Conservation (phyloP, 192 early-diverging fungal species). For the Linnemannia exigua region DNA sequence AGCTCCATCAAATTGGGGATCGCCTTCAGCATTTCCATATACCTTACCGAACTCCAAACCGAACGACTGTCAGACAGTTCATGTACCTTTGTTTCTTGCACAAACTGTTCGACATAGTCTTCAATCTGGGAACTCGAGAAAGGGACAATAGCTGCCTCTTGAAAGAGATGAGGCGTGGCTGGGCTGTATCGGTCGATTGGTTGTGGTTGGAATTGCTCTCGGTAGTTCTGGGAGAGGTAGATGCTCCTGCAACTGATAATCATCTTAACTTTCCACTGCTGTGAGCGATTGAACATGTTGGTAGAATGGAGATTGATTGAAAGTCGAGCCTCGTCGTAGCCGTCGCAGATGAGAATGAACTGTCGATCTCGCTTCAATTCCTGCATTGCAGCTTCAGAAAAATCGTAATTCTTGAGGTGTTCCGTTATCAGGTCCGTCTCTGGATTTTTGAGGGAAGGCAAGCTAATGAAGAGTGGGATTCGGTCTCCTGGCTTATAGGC, state of each 20-base stretch:
- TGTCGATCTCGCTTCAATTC: conserved; percentile 15
- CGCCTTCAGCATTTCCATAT: neutral
- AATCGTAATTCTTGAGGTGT: neutral
- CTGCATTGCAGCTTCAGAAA: neutral
- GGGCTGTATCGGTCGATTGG: neutral
- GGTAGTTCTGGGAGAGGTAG: neutral
- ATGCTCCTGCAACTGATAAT: conserved; percentile 16
- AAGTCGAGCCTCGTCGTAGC: conserved; percentile 22
- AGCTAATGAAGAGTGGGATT: conserved; percentile 27
- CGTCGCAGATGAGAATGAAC: conserved; percentile 37
- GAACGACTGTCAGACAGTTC: neutral
- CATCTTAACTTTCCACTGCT: conserved; percentile 18
- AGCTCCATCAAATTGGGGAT: conserved; percentile 5
- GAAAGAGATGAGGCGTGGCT: neutral
- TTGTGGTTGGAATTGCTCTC: neutral
- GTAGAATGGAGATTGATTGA: conserved; percentile 10
- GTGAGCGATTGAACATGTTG: conserved; percentile 18
- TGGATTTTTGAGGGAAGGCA: conserved; percentile 7
- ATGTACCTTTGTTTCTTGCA: conserved; percentile 3
- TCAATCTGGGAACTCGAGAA: conserved; percentile 4
- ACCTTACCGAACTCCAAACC: neutral
- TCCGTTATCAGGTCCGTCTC: conserved; percentile 11
- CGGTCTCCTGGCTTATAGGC: neutral
- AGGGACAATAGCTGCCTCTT: conserved; percentile 9
- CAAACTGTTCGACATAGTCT: neutral